phyloP scores from a whole-genome alignment of 352 stramenopile species.

The Phytophthora chlamydospora region DNA sequence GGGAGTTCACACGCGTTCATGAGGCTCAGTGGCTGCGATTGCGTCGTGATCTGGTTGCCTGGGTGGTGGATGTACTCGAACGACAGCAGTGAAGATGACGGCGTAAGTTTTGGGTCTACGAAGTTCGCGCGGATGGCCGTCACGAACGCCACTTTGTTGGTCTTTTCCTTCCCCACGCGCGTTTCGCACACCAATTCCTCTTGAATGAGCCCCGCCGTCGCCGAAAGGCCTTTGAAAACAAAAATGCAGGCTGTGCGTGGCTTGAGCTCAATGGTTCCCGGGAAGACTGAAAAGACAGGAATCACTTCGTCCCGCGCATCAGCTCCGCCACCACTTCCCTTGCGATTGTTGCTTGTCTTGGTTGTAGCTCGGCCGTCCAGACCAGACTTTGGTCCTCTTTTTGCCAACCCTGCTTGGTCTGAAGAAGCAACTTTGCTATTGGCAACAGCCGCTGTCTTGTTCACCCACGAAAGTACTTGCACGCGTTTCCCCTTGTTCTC shows the following conservation, averaged over 20 bases:
- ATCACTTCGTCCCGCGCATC: slow-evolving; percentile 39
- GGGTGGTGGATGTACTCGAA: slow-evolving; percentile 91
- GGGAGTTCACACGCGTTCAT: slow-evolving; percentile 90
- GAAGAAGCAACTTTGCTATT: slow-evolving; percentile 29
- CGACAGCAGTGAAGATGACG: slow-evolving; percentile 70
- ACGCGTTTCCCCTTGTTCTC: slow-evolving; percentile 95
- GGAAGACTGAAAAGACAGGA: slow-evolving; percentile 91
- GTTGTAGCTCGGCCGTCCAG: slow-evolving; percentile 12
- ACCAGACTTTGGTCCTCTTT: slow-evolving; percentile 24
- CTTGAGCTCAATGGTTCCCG: slow-evolving; percentile 92
- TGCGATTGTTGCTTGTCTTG: slow-evolving; percentile 30
- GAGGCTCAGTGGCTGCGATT: slow-evolving; percentile 83
- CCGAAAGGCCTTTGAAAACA: slow-evolving; percentile 89
- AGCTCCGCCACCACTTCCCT: slow-evolving; percentile 9
- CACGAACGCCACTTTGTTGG: slow-evolving; percentile 84
- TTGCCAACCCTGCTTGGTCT: slow-evolving; percentile 22
- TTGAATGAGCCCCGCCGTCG: slow-evolving; percentile 56
- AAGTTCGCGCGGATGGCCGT: slow-evolving; percentile 92
- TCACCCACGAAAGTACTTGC: slow-evolving; percentile 93
- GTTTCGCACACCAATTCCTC: slow-evolving; percentile 93
- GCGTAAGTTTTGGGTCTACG: slow-evolving; percentile 85
- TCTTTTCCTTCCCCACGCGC: slow-evolving; percentile 93
- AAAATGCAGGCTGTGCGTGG: slow-evolving; percentile 94
- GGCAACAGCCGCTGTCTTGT: slow-evolving; percentile 46
- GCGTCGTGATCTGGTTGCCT: slow-evolving; percentile 59